Evolutionary conservation across 352 stramenopile species (phyloP).

Genomic region (Phytophthora lateralis): DNA sequence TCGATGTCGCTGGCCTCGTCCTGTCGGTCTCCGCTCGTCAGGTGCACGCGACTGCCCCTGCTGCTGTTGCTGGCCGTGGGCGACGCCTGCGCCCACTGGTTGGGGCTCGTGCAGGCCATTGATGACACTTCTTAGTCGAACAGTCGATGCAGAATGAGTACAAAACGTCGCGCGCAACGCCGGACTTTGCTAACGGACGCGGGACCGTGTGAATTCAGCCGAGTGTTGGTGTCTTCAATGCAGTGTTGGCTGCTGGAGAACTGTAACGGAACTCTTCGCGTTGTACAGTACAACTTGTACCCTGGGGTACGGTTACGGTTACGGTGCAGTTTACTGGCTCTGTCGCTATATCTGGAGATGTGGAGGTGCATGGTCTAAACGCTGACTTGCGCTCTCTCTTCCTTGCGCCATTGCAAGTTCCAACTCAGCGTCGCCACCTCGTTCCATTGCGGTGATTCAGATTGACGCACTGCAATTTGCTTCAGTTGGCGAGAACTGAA

Average conservation of each 20-base stretch:
- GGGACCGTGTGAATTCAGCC: not conserved
- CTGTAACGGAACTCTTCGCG: constrained; percentile 16
- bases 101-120: constrained; percentile 31
- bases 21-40: constrained; percentile 9
- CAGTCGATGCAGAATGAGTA: not conserved
- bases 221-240: constrained; percentile 19
- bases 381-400: not conserved
- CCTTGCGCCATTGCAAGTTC: constrained; percentile 7
- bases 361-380: constrained; percentile 3
- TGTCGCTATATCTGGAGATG: constrained; percentile 27
- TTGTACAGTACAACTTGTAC: not conserved
- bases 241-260: not conserved
- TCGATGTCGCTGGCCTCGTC: constrained; percentile 12
- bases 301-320: not conserved
- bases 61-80: constrained; percentile 25
- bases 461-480: constrained; percentile 1
- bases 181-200: not conserved
- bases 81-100: constrained; percentile 23
- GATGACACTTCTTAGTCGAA: constrained; percentile 20
- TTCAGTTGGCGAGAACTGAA: constrained; percentile 10
- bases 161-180: not conserved
- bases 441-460: not conserved
- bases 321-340: constrained; percentile 12
- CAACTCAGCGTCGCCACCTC: constrained; percentile 7
- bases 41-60: constrained; percentile 11